phyloP scores from a whole-genome alignment of 352 stramenopile species.

The Blastocystis sp. region DNA sequence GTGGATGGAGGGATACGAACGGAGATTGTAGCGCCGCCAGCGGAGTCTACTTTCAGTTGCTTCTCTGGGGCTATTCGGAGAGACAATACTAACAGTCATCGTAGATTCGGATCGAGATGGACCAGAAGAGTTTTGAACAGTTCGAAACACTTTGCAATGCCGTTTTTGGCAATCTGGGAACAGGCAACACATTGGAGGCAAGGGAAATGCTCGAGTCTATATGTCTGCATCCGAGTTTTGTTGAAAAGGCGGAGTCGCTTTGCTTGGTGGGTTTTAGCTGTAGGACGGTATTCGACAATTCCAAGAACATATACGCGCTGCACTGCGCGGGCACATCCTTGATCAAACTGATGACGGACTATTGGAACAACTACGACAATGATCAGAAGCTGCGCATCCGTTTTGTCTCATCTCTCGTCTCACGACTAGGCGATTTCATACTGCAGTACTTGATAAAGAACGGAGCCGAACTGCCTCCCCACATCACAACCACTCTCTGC shows the following conservation, averaged over 20 bases:
- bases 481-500: conserved; percentile 14
- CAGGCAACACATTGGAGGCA: conserved; percentile 22
- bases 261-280: not conserved
- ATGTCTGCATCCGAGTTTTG: conserved; percentile 45
- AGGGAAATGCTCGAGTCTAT: conserved; percentile 53
- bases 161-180: conserved; percentile 64
- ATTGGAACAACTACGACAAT: conserved; percentile 69
- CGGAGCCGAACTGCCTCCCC: conserved; percentile 29
- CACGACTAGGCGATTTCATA: conserved; percentile 49
- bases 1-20: not conserved
- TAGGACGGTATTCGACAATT: conserved; percentile 66
- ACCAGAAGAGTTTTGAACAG: conserved; percentile 68
- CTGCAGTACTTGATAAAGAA: conserved; percentile 71
- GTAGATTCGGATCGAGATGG: conserved; percentile 31
- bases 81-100: not conserved
- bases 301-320: conserved; percentile 72
- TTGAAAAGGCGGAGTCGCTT: conserved; percentile 59
- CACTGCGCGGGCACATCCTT: conserved; percentile 53
- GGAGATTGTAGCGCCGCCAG: not conserved
- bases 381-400: conserved; percentile 67
- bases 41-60: not conserved
- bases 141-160: conserved; percentile 62
- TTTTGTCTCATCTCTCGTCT: not conserved
- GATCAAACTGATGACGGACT: conserved; percentile 67
- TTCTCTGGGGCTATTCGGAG: not conserved